These are phyloP conservation scores for Arabidopsis hybrid DNA, from an alignment of 441 rosid genomes.

Conservation along the genomic window DNA sequence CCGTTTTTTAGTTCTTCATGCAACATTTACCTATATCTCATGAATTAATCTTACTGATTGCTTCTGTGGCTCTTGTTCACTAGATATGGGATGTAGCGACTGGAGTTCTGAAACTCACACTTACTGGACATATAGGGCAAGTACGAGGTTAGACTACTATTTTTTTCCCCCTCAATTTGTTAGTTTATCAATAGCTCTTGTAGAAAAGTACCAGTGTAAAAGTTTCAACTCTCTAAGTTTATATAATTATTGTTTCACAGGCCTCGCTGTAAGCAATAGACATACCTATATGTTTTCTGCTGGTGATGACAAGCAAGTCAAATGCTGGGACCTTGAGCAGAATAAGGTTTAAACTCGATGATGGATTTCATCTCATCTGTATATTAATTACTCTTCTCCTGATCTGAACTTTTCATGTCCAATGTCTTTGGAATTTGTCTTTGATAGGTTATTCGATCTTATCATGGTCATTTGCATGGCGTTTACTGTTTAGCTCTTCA, in stretches of 20 bases:
- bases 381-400: conserved; percentile 4
- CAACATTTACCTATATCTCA: not conserved
- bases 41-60: not conserved
- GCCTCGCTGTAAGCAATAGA: conserved; percentile 88
- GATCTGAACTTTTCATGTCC: conserved; percentile 6
- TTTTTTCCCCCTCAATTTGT: not conserved
- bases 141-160: conserved; percentile 69
- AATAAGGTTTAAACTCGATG: conserved; percentile 67
- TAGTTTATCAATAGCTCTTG: conserved; percentile 15
- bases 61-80: conserved; percentile 15
- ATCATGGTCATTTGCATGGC: conserved; percentile 97
- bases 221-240: not conserved
- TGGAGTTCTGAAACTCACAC: conserved; percentile 87
- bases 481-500: conserved; percentile 95
- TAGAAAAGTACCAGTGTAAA: not conserved
- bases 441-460: conserved; percentile 85
- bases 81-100: conserved; percentile 95
- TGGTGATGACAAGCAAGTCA: conserved; percentile 97
- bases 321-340: conserved; percentile 99
- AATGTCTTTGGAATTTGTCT: conserved; percentile 10
- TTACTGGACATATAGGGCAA: conserved; percentile 93
- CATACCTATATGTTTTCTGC: conserved; percentile 96
- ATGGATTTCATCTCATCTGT: conserved; percentile 7
- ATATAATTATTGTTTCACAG: conserved; percentile 43
- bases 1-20: not conserved